Evolutionary conservation across 768 basidiomycete genomes (phyloP), one percentile per base, ranked within the genome.

Genomic region (Calocybe cyanea): DNA sequence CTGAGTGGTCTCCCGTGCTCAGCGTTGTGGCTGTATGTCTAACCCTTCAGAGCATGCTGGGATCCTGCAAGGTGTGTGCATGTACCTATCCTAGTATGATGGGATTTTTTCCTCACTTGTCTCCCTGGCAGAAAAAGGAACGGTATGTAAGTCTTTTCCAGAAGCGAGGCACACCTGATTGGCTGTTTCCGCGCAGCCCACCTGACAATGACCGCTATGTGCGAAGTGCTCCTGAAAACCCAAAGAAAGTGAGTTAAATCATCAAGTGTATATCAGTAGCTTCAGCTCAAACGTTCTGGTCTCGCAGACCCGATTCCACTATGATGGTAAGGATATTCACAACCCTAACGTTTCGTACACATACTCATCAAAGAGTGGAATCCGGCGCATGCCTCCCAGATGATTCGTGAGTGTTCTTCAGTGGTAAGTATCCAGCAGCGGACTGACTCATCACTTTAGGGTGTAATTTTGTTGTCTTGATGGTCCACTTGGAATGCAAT

Each of bases 11-110:
- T 8, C 91, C 89, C 0, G 88, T 91, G n/a, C 66, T 92, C 51
- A 89, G 85, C 50, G 88, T 89, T 17, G 72, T 83, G 20, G 77
- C 87, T 2, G 80, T 92, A 34, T 92, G 88, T 57, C 78, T 92
- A 14, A 92, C 91, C 3, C 65, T 94, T 38, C 92, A 93, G 68
- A 89, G 87, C 57, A 94, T 94, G 92, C 75, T 94, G 46, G 92
- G 89, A 18, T 90, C 87, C 6, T 91, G 87, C 79, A 93, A 89
- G 81, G 90, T 87, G 51, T 37, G 52, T 48, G 37, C n/a, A 30
- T 36, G 21, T 28, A 21, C 21, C 43, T 34, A 35, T 33, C 30
- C 23, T 28, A 31, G 31, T 33, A 32, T 14, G 21, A 23, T 30
- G 6, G 4, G 20, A 13, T 42, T 38, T 32, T 34, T n/a, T 52